Evolutionary conservation across 805 yeast genomes (phyloP).

Genomic region (Candida odintsovae): DNA sequence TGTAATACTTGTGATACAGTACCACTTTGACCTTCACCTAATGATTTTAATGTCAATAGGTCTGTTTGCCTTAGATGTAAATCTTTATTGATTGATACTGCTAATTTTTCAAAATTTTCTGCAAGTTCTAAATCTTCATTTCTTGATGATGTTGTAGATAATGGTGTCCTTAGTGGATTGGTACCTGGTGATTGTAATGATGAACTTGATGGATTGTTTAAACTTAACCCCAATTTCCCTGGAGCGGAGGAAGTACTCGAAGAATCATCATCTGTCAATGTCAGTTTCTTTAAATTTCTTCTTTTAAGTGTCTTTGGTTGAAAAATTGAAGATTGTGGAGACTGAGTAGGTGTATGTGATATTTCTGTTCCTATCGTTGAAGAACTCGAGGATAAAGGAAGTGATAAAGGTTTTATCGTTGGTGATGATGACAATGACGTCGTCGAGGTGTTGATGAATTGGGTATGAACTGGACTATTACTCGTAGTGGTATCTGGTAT

Average conservation of each 20-base stretch:
- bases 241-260: constrained; percentile 11
- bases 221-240: constrained; percentile 2
- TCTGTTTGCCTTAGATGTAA: constrained; percentile 56
- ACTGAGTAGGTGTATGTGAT: constrained; percentile 1
- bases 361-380: not conserved
- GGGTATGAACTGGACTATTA: no score
- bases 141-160: constrained; percentile 27
- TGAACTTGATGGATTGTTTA: not conserved
- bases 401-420: not conserved
- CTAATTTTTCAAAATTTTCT: constrained; percentile 41
- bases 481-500: constrained; percentile 6
- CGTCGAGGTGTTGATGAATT: constrained; percentile 1
- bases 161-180: constrained; percentile 13
- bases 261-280: constrained; percentile 26
- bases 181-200: constrained; percentile 7
- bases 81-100: constrained; percentile 49
- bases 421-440: not conserved
- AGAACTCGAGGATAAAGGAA: not conserved
- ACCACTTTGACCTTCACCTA: constrained; percentile 95
- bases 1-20: constrained; percentile 85
- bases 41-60: constrained; percentile 62
- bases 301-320: constrained; percentile 46
- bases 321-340: constrained; percentile 18
- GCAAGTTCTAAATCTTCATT: constrained; percentile 30
- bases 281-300: constrained; percentile 52